Conservation (phyloP, 495 filamentous ascomycete genomes). For the Tuber melanosporum region DNA sequence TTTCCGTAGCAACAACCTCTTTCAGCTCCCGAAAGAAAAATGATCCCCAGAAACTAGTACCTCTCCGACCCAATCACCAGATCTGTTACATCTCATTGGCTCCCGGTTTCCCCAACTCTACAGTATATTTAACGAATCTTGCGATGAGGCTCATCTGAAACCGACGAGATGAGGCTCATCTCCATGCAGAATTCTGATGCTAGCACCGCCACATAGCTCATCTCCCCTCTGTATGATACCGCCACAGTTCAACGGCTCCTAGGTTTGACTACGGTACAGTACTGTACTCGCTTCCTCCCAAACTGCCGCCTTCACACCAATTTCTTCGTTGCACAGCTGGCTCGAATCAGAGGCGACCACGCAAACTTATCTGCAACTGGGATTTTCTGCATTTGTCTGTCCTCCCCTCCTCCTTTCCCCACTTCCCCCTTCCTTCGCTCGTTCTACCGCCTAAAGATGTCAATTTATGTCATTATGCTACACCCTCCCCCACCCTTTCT, state of each 20-base stretch:
- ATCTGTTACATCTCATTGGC: neutral
- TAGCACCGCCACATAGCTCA: constrained; percentile 1
- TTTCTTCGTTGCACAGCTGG: neutral
- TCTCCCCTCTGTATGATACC: neutral
- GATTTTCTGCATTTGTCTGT: constrained; percentile 7
- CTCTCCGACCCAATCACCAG: neutral
- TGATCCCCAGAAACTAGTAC: neutral
- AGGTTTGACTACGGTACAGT: neutral
- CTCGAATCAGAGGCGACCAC: constrained; percentile 42
- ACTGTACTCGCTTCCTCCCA: neutral
- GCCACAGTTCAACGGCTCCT: neutral
- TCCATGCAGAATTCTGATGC: neutral
- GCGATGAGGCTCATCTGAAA: neutral
- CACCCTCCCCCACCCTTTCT: neutral
- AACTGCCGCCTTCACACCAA: constrained; percentile 1
- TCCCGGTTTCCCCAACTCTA: neutral
- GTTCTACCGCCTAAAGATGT: neutral
- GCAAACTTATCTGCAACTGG: constrained; percentile 19
- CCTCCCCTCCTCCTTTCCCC: constrained; percentile 3
- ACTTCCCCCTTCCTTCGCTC: neutral
- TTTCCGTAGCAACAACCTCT: neutral
- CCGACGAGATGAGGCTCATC: neutral
- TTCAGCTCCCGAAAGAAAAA: neutral
- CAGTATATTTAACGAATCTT: neutral
- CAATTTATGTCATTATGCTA: neutral